Percentiles rank a stretch among this genome's conserved stretches.
Evolutionary conservation across 2,329 filamentous ascomycete species (phyloP).

Genomic region (Epichloe typhina): DNA sequence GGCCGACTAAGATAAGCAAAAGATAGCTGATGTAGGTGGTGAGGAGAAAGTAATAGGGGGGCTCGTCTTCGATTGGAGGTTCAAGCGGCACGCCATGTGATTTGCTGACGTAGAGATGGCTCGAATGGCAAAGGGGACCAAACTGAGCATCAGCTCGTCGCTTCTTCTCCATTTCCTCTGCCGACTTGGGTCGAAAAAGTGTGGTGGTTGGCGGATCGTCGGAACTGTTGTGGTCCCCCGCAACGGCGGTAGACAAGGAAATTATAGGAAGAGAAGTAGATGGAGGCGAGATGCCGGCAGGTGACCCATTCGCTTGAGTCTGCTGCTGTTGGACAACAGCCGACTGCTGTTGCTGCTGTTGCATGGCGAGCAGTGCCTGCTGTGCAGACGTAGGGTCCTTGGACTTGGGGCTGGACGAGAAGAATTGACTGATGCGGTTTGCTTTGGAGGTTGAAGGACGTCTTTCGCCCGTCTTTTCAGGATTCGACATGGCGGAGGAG

Average conservation of each 20-base stretch:
- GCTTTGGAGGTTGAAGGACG: conserved; percentile 52
- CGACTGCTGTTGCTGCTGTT: conserved; percentile 28
- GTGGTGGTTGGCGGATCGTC: conserved; percentile 65
- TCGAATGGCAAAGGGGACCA: conserved; percentile 66
- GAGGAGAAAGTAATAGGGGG: conserved; percentile 93
- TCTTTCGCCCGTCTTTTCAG: conserved; percentile 40
- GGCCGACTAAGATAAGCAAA: conserved; percentile 86
- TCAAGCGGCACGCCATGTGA: conserved; percentile 71
- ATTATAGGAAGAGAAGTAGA: conserved; percentile 78
- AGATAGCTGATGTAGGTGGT: conserved; percentile 98
- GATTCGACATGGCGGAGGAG: conserved; percentile 32
- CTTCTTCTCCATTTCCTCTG: conserved; percentile 65
- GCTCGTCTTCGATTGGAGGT: conserved; percentile 83
- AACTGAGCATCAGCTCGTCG: conserved; percentile 81
- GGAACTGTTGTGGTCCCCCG: conserved; percentile 56
- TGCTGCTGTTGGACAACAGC: conserved; percentile 6
- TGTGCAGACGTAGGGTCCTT: conserved; percentile 54
- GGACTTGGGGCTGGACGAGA: conserved; percentile 65
- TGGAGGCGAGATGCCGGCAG: conserved; percentile 54
- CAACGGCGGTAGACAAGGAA: conserved; percentile 75
- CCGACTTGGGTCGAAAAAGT: conserved; percentile 77
- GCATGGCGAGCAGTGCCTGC: conserved; percentile 53
- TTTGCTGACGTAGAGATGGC: conserved; percentile 79
- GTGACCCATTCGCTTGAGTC: conserved; percentile 26
- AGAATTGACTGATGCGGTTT: conserved; percentile 70